phyloP scores from a whole-genome alignment of 1,284 basidiomycete genomes.

The Boletus mariae region DNA sequence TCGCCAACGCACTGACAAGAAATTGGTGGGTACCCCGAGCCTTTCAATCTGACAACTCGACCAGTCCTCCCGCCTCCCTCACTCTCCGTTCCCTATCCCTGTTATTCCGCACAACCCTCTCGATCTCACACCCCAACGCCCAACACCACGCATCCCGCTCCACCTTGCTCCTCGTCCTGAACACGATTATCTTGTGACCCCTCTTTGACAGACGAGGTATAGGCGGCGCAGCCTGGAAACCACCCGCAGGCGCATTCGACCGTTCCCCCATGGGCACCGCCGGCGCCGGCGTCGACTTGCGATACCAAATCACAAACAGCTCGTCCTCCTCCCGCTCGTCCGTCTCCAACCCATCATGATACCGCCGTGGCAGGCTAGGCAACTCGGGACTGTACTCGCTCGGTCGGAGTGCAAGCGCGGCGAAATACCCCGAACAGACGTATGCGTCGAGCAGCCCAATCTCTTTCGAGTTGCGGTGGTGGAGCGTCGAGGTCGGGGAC shows the following conservation, averaged over 20 bases:
- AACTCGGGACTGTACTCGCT: constrained; percentile 58
- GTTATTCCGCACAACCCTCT: constrained; percentile 62
- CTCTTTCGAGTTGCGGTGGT: constrained; percentile 46
- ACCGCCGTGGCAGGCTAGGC: constrained; percentile 57
- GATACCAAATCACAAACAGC: constrained; percentile 70
- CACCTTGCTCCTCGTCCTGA: constrained; percentile 71
- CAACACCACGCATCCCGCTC: constrained; percentile 89
- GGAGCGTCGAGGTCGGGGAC: constrained; percentile 45
- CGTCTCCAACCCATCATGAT: constrained; percentile 75
- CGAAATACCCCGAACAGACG: constrained; percentile 72
- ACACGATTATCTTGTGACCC: constrained; percentile 62
- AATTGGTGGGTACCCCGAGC: no score
- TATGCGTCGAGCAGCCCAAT: constrained; percentile 73
- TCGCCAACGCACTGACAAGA: not conserved
- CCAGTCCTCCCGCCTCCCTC: constrained; percentile 53
- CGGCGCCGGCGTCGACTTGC: constrained; percentile 29
- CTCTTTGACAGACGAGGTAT: constrained; percentile 53
- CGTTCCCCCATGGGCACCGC: constrained; percentile 3
- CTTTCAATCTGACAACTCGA: constrained; percentile 11
- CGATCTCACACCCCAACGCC: constrained; percentile 80
- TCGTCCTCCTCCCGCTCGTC: constrained; percentile 75
- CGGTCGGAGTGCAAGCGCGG: constrained; percentile 58
- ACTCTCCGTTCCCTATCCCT: constrained; percentile 55
- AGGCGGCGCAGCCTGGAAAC: constrained; percentile 23
- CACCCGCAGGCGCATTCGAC: constrained; percentile 22